These are phyloP conservation scores for Alternaria gansuensis DNA, from an alignment of 2,329 filamentous ascomycete genomes.

Conservation along the genomic window DNA sequence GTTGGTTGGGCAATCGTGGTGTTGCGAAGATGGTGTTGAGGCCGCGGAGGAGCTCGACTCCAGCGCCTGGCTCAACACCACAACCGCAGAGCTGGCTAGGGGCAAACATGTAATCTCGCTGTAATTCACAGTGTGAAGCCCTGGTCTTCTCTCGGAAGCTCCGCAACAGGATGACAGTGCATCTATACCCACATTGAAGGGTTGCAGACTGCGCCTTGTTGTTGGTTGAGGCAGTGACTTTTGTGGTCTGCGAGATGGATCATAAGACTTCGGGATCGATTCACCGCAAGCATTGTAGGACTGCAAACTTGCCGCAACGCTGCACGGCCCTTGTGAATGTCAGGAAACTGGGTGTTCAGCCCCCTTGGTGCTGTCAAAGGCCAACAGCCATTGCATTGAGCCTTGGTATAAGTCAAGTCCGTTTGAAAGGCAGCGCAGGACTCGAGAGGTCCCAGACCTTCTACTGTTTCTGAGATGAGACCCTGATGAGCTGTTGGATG, in stretches of 20 bases:
- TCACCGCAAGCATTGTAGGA: neutral
- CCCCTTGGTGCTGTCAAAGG: constrained; percentile 1
- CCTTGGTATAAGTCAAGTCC: neutral
- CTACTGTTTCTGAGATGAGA: neutral
- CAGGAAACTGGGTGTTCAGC: neutral
- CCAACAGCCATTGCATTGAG: neutral
- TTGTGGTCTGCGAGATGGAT: neutral
- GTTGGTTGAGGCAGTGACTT: neutral
- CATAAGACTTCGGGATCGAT: neutral
- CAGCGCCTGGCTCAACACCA: constrained; percentile 5
- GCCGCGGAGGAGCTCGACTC: constrained; percentile 2
- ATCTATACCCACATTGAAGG: neutral
- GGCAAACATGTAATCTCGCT: neutral
- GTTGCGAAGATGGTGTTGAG: constrained; percentile 7
- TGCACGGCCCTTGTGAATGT: constrained; percentile 2
- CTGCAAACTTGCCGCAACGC: neutral
- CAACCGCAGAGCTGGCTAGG: neutral
- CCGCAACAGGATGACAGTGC: neutral
- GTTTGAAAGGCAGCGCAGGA: neutral
- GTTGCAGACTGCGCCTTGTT: neutral
- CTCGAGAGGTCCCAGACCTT: neutral
- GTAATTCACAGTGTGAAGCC: neutral
- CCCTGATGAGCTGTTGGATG: neutral
- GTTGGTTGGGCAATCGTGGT: neutral
- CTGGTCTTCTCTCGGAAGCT: neutral